These are phyloP conservation scores for Daedalea quercina DNA, from an alignment of 768 basidiomycete species.

Conservation along the genomic window DNA sequence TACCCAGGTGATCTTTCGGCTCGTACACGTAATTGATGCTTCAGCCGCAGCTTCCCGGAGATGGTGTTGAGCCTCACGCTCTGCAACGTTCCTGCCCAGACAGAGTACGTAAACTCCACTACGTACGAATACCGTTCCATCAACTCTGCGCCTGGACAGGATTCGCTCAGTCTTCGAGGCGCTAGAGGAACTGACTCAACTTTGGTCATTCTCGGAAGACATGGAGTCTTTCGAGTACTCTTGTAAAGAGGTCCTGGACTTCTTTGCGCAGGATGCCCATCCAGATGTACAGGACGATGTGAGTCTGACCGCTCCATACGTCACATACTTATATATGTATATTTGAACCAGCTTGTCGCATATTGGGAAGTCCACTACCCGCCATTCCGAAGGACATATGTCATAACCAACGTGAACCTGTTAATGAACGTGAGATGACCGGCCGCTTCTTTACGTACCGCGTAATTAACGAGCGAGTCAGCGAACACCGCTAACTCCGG, in stretches of 20 bases:
- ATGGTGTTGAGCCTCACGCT: constrained; percentile 61
- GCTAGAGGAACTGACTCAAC: constrained; percentile 55
- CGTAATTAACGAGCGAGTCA: constrained; percentile 19
- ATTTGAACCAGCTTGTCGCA: constrained; percentile 44
- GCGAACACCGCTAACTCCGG: constrained; percentile 47
- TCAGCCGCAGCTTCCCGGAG: constrained; percentile 55
- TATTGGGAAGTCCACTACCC: constrained; percentile 56
- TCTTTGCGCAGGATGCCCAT: constrained; percentile 45
- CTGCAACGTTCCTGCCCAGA: constrained; percentile 59
- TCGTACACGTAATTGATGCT: constrained; percentile 1
- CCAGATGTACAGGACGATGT: constrained; percentile 62
- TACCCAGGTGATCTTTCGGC: background rate
- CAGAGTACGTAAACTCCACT: constrained; percentile 42
- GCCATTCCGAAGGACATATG: constrained; percentile 44
- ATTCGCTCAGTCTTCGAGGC: constrained; percentile 52
- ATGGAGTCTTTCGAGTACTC: constrained; percentile 62
- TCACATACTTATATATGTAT: background rate
- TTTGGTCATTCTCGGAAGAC: constrained; percentile 63
- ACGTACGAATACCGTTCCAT: background rate
- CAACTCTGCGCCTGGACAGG: constrained; percentile 26
- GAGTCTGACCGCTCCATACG: constrained; percentile 14
- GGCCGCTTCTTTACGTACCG: background rate
- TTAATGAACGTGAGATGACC: constrained; percentile 50
- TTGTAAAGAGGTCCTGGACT: constrained; percentile 48
- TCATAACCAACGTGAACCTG: constrained; percentile 48